Evolutionary conservation across 2,329 filamentous ascomycete species (phyloP), one percentile per base, ranked within the genome.

Genomic region (Colletotrichum sp.): DNA sequence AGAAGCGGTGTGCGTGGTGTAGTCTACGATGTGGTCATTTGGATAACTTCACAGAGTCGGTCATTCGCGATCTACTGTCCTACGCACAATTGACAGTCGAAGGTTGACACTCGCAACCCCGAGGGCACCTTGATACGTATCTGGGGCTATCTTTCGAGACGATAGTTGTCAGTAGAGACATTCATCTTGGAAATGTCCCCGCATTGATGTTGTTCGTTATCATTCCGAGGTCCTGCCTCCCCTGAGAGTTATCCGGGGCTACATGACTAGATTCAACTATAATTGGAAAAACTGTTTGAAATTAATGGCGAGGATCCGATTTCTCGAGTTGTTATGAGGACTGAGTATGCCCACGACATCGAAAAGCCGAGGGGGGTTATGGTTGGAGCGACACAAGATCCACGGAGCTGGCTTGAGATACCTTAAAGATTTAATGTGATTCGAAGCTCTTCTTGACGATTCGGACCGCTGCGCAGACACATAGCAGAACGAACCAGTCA

Each of bases 231-330:
- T 2, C 44, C 44, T 49, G 18, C 4, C 18, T 13, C 10, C 18
- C 10, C 0, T 49, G 18, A 21, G 18, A 49, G 6, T 13, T 8
- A n/a, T 13, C 5, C n/a, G 9, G 18, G 10, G 39, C 39, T n/a
- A n/a, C 9, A 7, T 49, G 10, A 9, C 9, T 12, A 49, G 5
- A n/a, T 12, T n/a, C 18, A 12, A 49, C 7, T 6, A 3, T 34
- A 15, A 6, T 34, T 15, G 12, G 3, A 7, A 34, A 13, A 15
- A 1, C 32, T 15, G 12, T 49, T 49, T 49, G 39, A 12, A 6
- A 0, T 4, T 10, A 2, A n/a, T 2, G 4, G 3, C 10, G 9
- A 49, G 18, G 10, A 3, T 10, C 6, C 3, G 9, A 7, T n/a
- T 49, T 10, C 18, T 8, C 5, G 0, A n/a, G 9, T 7, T 49